phyloP scores from a whole-genome alignment of 768 basidiomycete species.

The Rhodocollybia butyracea region DNA sequence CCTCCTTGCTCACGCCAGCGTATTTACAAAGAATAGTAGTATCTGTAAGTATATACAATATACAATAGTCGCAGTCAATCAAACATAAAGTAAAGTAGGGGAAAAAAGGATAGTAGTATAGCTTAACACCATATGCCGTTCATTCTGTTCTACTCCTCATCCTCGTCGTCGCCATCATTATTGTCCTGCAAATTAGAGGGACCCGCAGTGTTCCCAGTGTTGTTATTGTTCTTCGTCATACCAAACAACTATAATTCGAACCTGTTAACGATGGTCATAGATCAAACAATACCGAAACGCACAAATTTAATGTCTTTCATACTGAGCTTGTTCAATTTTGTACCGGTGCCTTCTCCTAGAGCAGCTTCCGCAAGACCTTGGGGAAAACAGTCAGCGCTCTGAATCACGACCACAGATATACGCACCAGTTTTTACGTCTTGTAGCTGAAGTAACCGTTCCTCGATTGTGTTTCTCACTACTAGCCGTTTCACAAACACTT shows the following conservation, averaged over 20 bases:
- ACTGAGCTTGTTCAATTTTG: constrained; percentile 60
- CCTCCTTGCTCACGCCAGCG: too few relatives aligned
- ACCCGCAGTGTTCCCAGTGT: neutral
- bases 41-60: too few relatives aligned
- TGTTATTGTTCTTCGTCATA: constrained; percentile 18
- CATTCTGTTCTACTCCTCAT: neutral
- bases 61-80: too few relatives aligned
- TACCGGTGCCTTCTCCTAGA: constrained; percentile 63
- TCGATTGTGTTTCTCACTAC: constrained; percentile 71
- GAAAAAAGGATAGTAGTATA: too few relatives aligned
- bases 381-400: neutral
- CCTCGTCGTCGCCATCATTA: neutral
- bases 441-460: constrained; percentile 73
- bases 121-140: too few relatives aligned
- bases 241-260: constrained; percentile 33
- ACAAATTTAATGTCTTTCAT: constrained; percentile 69
- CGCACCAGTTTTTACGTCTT: constrained; percentile 61
- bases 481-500: constrained; percentile 64
- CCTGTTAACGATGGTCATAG: neutral
- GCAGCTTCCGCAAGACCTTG: constrained; percentile 65
- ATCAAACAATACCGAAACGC: constrained; percentile 14
- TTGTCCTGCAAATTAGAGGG: neutral
- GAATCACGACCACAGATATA: neutral
- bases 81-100: too few relatives aligned
- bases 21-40: too few relatives aligned